These are phyloP conservation scores for Larix sibirica DNA, from an alignment of 83 land plant genomes.

Conservation along the genomic window DNA sequence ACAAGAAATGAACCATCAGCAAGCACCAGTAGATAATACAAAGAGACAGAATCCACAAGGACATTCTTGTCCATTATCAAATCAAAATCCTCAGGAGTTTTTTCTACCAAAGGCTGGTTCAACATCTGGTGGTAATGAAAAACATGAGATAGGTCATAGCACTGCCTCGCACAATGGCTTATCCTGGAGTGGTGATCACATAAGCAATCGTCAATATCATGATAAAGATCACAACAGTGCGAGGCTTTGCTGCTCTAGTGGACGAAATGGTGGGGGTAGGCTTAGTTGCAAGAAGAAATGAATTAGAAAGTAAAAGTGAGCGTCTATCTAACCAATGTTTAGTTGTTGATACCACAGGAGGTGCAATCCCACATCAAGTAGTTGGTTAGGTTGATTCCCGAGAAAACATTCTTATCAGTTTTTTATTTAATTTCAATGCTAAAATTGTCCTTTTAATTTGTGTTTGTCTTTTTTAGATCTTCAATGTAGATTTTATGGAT, in stretches of 20 bases:
- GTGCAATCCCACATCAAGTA: constrained; percentile 11
- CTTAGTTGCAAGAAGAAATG: background rate
- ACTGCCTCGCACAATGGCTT: background rate
- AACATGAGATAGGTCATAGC: constrained; percentile 2
- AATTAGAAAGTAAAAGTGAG: constrained; percentile 1
- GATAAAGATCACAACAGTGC: constrained; percentile 7
- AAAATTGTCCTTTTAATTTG: background rate
- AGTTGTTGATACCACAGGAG: constrained; percentile 13
- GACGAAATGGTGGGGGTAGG: constrained; percentile 3
- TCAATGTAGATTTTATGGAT: background rate
- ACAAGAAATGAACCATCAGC: constrained; percentile 1
- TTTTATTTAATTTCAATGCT: constrained; percentile 4
- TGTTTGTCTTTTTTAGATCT: background rate
- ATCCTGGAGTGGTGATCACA: constrained; percentile 9
- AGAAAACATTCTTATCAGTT: background rate
- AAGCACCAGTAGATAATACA: background rate
- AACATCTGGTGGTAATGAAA: background rate
- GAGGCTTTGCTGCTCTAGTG: background rate
- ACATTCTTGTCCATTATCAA: background rate
- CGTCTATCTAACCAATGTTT: constrained; percentile 3
- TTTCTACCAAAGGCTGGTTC: constrained; percentile 12
- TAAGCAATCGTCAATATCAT: background rate
- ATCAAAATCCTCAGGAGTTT: constrained; percentile 7
- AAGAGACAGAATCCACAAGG: background rate
- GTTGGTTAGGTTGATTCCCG: background rate